Evolutionary conservation across 2,329 filamentous ascomycete genomes (phyloP), one percentile per base, ranked within the genome.

Genomic region (Alternaria rosae): DNA sequence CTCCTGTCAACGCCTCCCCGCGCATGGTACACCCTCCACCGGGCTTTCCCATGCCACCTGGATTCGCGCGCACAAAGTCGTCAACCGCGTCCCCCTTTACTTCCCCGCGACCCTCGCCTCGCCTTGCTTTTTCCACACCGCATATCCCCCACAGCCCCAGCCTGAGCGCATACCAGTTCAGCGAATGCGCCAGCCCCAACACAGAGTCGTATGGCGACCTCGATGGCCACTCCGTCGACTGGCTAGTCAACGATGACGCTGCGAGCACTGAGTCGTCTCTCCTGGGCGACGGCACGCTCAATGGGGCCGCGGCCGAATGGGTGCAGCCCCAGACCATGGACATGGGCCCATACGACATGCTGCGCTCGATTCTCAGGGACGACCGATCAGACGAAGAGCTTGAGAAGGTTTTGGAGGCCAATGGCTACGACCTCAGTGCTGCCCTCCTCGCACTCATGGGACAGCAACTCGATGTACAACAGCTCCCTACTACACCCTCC

Each of bases 271-370:
- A 93, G 23, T 97, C 93, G 23, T 92, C 90, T 23, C 80, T 87
- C 42, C 86, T 88, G 35, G 88, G 87, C 10, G 85, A 91, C 15
- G 93, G 89, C 68, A 89, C 87, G 32, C 85, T 94, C 62, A 94
- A 93, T 73, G 90, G 89, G 44, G 91, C 91, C 13, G 92, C 92
- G 6, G 91, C 94, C 23, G 93, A 97, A 78, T 97, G 88, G 81
- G 84, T 90, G 50, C 83, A 84, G 61, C 83, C 85, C 13, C 86
- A 87, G 76, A 91, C 91, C 74, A 88, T 89, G 59, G 94, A 98
- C 75, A 98, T 99, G 94, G 96, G 92, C 61, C 94, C 95, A 1
- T 97, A 97, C 80, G 95, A 99, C 77, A 98, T 99, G 88, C 85
- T 99, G 58, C 92, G 95, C 64, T 97, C 94, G 6, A 96, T 99